Conservation (phyloP, 192 early-diverging fungal species). For the Coemansia aciculifera region DNA sequence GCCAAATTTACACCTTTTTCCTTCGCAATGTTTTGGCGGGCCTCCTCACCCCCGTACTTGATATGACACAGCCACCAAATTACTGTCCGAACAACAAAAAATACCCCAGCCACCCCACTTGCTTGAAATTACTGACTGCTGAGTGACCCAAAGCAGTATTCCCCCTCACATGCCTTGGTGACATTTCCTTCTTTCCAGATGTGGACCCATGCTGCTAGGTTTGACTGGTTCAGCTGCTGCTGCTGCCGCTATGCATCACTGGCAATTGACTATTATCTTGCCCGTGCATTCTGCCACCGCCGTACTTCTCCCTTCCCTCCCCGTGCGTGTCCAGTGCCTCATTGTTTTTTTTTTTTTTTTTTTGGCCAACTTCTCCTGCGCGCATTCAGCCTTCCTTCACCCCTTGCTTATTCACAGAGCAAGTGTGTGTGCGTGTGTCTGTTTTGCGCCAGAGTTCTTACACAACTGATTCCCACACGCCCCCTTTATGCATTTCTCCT, state of each 20-base stretch:
- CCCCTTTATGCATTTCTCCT: background rate
- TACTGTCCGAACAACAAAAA: background rate
- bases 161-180: background rate
- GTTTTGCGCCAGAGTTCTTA: background rate
- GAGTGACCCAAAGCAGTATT: background rate
- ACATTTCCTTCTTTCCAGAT: background rate
- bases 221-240: background rate
- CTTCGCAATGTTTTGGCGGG: background rate
- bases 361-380: background rate
- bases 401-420: background rate
- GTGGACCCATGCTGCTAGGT: background rate
- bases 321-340: background rate
- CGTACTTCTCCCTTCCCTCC: background rate
- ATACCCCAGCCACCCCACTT: slow-evolving; percentile 1
- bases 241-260: background rate
- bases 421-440: background rate
- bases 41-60: background rate
- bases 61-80: slow-evolving; percentile 5
- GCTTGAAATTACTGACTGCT: background rate
- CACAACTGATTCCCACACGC: background rate
- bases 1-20: background rate
- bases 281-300: background rate
- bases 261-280: background rate
- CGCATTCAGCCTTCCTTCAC: background rate
- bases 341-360: background rate